Base-by-base conservation (phyloP, 805 yeast species). In the Clavispora santaluciae region DNA sequence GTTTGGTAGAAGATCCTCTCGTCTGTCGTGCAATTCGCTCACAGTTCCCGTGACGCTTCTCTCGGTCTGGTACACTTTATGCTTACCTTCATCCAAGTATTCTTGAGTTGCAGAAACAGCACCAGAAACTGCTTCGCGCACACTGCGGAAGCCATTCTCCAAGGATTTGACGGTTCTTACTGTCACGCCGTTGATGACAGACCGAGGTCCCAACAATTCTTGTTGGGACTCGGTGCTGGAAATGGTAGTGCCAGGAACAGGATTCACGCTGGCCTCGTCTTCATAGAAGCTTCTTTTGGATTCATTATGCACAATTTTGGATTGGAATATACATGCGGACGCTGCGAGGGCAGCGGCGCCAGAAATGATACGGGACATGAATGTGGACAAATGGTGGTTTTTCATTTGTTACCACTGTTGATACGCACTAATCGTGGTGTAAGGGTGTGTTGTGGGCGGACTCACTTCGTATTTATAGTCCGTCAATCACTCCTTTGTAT, bases 1-100 rank as follows among this genome's bases (percentile, higher is more conserved):
- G 47, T 83, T 83, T 11, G 95, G 93, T 37, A 84, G 69, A 38
- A 86, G 61, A 36, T 79, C 85, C 64, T 88, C 95, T 31, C 71
- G 62, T 50, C 68, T 76, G 45, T 76, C 70, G 58, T 82, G 88
- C 49, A 88, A 70, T 12, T 70, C 70, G 21, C 89, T 71, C 9
- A 86, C 60, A 1, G 91, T 81, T 22, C 70, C 58, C 7, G 86
- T 74, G 38, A 85, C 79, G 41, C 72, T 65, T 54, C 81, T 74
- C 64, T 87, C 96, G 4, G 75, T 72, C 18, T 64, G 60, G 51
- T 79, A 74, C 50, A 77, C 81, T 36, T 67, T 65, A 28, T 69
- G 56, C 40, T 82, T 72, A 6, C 72, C 69, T 13, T 63, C 64
- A 47, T 80, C 73, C 39, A 78, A 61, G 30, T 64, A 66, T n/a